phyloP scores from a whole-genome alignment of 192 early-diverging fungal genomes.

The Phycomyces blakesleeanus region DNA sequence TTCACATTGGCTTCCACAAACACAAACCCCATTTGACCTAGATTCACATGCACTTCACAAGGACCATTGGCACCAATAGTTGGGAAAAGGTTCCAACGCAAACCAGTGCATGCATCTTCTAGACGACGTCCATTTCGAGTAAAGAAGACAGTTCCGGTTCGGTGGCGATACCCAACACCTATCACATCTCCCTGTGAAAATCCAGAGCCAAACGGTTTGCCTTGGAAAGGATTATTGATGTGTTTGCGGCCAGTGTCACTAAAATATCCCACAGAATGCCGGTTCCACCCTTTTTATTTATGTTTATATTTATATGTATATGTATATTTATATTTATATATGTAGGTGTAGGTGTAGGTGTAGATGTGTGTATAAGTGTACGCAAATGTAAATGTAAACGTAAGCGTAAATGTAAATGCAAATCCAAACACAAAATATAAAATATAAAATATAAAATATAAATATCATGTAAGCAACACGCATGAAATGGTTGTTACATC shows the following conservation, averaged over 20 bases:
- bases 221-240: conserved; percentile 32
- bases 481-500: no score
- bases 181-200: conserved; percentile 46
- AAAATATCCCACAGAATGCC: conserved; percentile 45
- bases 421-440: not conserved
- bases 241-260: conserved; percentile 36
- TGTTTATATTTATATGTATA: no score
- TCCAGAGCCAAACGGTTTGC: conserved; percentile 28
- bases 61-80: conserved; percentile 42
- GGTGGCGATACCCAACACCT: conserved; percentile 49
- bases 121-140: conserved; percentile 45
- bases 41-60: conserved; percentile 42
- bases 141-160: conserved; percentile 49
- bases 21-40: conserved; percentile 58
- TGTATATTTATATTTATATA: no score
- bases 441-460: not conserved
- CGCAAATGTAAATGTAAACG: not conserved
- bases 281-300: conserved; percentile 45
- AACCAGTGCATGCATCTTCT: conserved; percentile 35
- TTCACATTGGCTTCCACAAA: conserved; percentile 85
- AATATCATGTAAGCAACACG: no score
- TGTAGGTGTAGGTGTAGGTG: not conserved
- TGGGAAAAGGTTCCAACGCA: conserved; percentile 39
- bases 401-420: no score
- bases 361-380: not conserved